Conservation (phyloP, 257 asterid genomes). For the Knoxia roxburghii region DNA sequence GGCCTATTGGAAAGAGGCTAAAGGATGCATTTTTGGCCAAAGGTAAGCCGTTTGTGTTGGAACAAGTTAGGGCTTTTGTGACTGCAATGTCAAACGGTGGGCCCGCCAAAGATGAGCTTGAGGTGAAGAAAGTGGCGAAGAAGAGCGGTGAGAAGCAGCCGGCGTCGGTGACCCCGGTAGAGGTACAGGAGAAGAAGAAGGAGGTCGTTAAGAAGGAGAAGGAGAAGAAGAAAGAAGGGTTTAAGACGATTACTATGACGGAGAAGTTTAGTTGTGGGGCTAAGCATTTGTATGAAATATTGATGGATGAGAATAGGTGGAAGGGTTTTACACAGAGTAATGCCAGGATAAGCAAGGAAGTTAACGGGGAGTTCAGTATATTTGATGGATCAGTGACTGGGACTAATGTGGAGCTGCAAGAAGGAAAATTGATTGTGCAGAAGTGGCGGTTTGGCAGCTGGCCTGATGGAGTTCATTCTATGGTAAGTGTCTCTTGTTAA, state of each 20-base stretch:
- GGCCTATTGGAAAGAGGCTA: conserved; percentile 58
- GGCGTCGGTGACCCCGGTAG: conserved; percentile 6
- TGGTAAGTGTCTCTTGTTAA: conserved; percentile 33
- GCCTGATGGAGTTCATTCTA: conserved; percentile 77
- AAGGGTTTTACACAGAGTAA: conserved; percentile 90
- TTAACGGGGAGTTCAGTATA: conserved; percentile 78
- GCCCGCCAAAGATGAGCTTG: conserved; percentile 86
- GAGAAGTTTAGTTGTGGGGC: conserved; percentile 85
- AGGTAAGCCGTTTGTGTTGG: conserved; percentile 73
- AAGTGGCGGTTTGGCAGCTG: conserved; percentile 96
- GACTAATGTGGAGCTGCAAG: conserved; percentile 70
- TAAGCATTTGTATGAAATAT: conserved; percentile 71
- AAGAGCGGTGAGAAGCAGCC: conserved; percentile 18
- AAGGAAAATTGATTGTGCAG: conserved; percentile 75
- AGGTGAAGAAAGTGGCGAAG: conserved; percentile 46
- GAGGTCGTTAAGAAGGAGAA: conserved; percentile 37
- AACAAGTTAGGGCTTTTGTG: conserved; percentile 57
- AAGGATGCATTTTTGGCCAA: conserved; percentile 71
- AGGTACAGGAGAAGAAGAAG: conserved; percentile 12
- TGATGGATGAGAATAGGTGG: conserved; percentile 99
- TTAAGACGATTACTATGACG: conserved; percentile 79
- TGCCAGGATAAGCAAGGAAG: conserved; percentile 81
- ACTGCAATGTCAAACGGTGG: conserved; percentile 76
- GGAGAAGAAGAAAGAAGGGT: conserved; percentile 74
- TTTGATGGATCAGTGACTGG: conserved; percentile 82